phyloP scores from a whole-genome alignment of 371 early-diverging fungal genomes.

The Apophysomyces ossiformis region DNA sequence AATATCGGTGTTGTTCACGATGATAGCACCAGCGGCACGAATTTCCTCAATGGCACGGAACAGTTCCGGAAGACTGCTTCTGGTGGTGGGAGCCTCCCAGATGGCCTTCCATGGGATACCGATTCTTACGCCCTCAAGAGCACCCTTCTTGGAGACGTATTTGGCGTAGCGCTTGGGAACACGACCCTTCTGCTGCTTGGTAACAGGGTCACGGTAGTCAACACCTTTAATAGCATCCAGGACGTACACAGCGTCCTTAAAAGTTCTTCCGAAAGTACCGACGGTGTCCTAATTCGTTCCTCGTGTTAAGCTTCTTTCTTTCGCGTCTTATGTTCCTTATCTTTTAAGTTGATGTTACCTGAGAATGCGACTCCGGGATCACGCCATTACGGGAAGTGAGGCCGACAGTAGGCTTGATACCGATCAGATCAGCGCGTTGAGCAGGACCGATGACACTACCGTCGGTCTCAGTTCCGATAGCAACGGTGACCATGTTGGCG shows the following conservation, averaged over 20 bases:
- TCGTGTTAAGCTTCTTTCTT: background rate
- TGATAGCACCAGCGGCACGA: conserved; percentile 15
- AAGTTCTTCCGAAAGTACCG: conserved; percentile 21
- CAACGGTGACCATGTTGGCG: conserved; percentile 28
- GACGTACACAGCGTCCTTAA: conserved; percentile 17
- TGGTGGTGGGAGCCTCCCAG: conserved; percentile 17
- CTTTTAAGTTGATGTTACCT: background rate
- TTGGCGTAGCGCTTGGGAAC: conserved; percentile 8
- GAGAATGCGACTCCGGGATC: conserved; percentile 35
- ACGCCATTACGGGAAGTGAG: conserved; percentile 31
- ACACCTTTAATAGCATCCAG: conserved; percentile 20
- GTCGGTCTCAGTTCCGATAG: conserved; percentile 41
- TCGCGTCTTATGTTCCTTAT: background rate
- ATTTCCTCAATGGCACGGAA: conserved; percentile 14
- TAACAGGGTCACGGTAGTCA: conserved; percentile 17
- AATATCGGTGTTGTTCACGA: conserved; percentile 19
- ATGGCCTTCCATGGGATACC: conserved; percentile 19
- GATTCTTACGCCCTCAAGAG: conserved; percentile 12
- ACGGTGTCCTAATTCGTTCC: conserved; percentile 24
- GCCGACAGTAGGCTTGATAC: conserved; percentile 38
- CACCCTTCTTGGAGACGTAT: conserved; percentile 8
- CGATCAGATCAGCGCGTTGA: conserved; percentile 22
- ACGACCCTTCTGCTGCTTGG: conserved; percentile 12
- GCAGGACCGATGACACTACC: conserved; percentile 35
- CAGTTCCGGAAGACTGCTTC: conserved; percentile 9